phyloP scores from a whole-genome alignment of 768 basidiomycete genomes.

The Suillus clintonianus region DNA sequence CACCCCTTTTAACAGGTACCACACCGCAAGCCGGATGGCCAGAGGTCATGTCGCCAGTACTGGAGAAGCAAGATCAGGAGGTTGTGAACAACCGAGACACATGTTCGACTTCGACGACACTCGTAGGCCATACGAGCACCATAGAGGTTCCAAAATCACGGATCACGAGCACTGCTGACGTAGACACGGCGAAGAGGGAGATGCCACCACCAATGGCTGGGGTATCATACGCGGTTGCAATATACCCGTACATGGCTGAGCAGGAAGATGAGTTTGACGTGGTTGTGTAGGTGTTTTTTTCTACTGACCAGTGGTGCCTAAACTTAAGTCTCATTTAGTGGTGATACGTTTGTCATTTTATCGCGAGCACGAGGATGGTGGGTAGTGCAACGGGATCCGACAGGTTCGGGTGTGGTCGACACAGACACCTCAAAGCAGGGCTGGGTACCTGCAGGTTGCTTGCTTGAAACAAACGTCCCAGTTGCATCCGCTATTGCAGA shows the following conservation, averaged over 20 bases:
- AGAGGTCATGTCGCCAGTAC: slow-evolving; percentile 64
- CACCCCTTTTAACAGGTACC: slow-evolving; percentile 56
- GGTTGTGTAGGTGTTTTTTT: slow-evolving; percentile 68
- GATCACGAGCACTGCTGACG: slow-evolving; percentile 26
- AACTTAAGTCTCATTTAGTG: slow-evolving; percentile 45
- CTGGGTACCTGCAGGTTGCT: slow-evolving; percentile 97
- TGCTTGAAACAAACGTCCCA: slow-evolving; percentile 90
- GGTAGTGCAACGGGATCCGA: slow-evolving; percentile 95
- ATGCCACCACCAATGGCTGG: slow-evolving; percentile 48
- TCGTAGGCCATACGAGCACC: slow-evolving; percentile 32
- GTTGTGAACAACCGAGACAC: slow-evolving; percentile 40
- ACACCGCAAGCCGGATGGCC: slow-evolving; percentile 78
- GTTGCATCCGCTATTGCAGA: slow-evolving; percentile 87
- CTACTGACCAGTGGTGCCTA: not conserved
- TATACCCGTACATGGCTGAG: slow-evolving; percentile 98
- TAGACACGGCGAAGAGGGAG: slow-evolving; percentile 41
- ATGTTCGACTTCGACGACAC: slow-evolving; percentile 32
- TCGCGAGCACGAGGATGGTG: slow-evolving; percentile 98
- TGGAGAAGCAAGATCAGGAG: slow-evolving; percentile 49
- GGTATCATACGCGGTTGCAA: slow-evolving; percentile 93
- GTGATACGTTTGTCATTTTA: slow-evolving; percentile 91
- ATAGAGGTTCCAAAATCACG: slow-evolving; percentile 22
- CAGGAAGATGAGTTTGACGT: slow-evolving; percentile 99
- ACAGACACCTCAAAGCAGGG: slow-evolving; percentile 81
- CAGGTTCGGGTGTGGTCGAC: slow-evolving; percentile 77